Evolutionary conservation across 2,329 filamentous ascomycete genomes (phyloP), one percentile per base, ranked within the genome.

Genomic region (Chrysoporthe puriensis): DNA sequence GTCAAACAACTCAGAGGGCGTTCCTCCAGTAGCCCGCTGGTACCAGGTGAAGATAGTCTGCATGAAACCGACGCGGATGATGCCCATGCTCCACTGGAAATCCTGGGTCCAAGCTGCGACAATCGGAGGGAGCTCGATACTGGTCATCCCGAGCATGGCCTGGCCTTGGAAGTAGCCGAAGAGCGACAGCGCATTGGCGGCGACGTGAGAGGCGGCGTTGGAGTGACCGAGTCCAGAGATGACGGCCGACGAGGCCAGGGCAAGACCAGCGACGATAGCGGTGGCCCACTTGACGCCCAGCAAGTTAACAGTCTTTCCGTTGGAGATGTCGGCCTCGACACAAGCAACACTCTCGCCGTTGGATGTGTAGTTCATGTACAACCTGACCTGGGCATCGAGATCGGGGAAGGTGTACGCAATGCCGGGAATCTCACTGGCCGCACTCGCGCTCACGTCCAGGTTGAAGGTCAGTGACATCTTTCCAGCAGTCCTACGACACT

Each of bases 71-170:
- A 97, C 85, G 63, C 88, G 87, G 74, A 98, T 97, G 74, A 98
- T 94, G 73, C 95, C 95, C 93, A 98, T 96, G 75, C 91, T 96
- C 95, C 95, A 98, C 77, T 96, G 92, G 82, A 98, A 97, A 80
- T 97, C 95, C 81, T 97, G 94, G 1, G 94, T 97, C 95, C 95
- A 98, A 0, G 94, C 87, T 74, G 92, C 86, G 64, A 97, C 95
- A 70, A 97, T 92, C 0, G 95, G 95, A 11, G 95, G 95, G 64
- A 97, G 86, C 58, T 85, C 84, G 16, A 97, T 90, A 26, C 91
- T 88, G 64, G 90, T 92, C 79, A 97, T 90, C 71, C 94, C 94
- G 74, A 97, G 85, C 79, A 97, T 93, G 36, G 95, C 94, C 79
- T 97, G 94, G 4, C 93, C 89, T 80, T 98, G 95, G 85, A 97